A percentile compares a stretch with the other conserved stretches of the same genome.
Evolutionary conservation across 2,329 filamentous ascomycete genomes (phyloP).

Genomic region (Fusarium sp.): DNA sequence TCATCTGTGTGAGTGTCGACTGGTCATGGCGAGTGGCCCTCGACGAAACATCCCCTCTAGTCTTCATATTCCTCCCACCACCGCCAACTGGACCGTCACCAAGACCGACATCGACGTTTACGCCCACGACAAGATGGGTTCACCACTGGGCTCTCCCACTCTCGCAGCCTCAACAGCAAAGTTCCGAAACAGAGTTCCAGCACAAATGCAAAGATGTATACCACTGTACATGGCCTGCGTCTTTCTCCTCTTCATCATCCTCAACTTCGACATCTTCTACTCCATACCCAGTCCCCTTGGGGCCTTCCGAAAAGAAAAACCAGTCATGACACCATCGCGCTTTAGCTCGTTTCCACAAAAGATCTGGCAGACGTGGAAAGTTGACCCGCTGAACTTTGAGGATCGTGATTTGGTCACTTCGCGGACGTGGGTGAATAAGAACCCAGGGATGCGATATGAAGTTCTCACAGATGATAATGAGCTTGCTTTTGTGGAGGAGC

Average conservation of each 20-base stretch:
- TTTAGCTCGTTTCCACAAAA: conserved; percentile 70
- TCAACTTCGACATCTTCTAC: conserved; percentile 59
- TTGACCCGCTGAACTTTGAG: conserved; percentile 75
- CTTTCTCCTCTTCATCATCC: conserved; percentile 60
- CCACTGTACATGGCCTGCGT: conserved; percentile 61
- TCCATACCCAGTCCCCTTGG: conserved; percentile 45
- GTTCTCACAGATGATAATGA: conserved; percentile 78
- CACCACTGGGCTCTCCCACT: conserved; percentile 55
- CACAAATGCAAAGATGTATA: conserved; percentile 62
- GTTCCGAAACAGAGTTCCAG: conserved; percentile 56
- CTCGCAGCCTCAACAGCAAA: conserved; percentile 56
- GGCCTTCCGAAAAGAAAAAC: conserved; percentile 31
- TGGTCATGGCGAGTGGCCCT: conserved; percentile 46
- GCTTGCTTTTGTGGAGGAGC: conserved; percentile 74
- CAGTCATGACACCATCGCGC: conserved; percentile 27
- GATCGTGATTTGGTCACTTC: conserved; percentile 71
- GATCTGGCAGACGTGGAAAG: conserved; percentile 84
- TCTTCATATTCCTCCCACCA: conserved; percentile 41
- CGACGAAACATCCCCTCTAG: conserved; percentile 39
- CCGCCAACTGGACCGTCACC: conserved; percentile 27
- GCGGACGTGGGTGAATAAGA: conserved; percentile 74
- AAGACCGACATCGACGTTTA: conserved; percentile 19
- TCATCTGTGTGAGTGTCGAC: conserved; percentile 2
- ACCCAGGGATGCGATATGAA: conserved; percentile 76
- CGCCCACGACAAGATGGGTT: conserved; percentile 44